Evolutionary conservation across 352 stramenopile species (phyloP), one percentile per base, ranked within the genome.

Genomic region (Globisporangium polare): DNA sequence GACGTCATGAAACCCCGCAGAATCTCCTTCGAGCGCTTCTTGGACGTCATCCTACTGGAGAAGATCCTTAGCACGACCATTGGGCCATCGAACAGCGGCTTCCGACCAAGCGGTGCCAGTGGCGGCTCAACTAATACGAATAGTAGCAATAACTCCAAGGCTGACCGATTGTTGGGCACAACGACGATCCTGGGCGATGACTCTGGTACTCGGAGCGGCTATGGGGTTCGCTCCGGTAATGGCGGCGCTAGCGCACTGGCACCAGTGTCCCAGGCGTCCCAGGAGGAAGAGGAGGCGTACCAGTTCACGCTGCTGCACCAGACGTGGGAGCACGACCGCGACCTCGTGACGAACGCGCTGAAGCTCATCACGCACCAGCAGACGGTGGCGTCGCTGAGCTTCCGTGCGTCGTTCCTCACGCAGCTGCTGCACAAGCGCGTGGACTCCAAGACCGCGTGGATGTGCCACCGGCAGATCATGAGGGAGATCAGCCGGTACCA

Each of bases 381-480:
- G 17, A 90, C 80, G 0, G 79, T 70, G 0, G 73, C 80, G 39
- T 78, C 77, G 24, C 62, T 92, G n/a, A 70, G 67, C 26, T 88
- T 90, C 62, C 79, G 80, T 49, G 74, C 89, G 4, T 66, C 71
- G 9, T 90, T 92, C 59, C 70, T 92, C 47, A 75, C 76, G 22
- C 80, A 91, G 53, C 71, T 92, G 42, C 63, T 90, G 8, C 60
- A 60, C 33, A 81, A 83, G 17, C 74, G 78, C 27, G 81, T 90
- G 22, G 83, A 92, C 61, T 72, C 81, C 12, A 89, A 90, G 71
- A 92, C 81, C 2, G 83, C 83, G 60, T 92, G 83, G 83, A 71
- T 90, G 53, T 89, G 81, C 58, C 79, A 91, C 69, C 77, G 74
- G 0, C 81, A 89, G 72, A 90, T 90, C 66, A 84, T 90, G 75